These are phyloP conservation scores for Pythium grandisporangium DNA, from an alignment of 352 stramenopile species.

Conservation along the genomic window DNA sequence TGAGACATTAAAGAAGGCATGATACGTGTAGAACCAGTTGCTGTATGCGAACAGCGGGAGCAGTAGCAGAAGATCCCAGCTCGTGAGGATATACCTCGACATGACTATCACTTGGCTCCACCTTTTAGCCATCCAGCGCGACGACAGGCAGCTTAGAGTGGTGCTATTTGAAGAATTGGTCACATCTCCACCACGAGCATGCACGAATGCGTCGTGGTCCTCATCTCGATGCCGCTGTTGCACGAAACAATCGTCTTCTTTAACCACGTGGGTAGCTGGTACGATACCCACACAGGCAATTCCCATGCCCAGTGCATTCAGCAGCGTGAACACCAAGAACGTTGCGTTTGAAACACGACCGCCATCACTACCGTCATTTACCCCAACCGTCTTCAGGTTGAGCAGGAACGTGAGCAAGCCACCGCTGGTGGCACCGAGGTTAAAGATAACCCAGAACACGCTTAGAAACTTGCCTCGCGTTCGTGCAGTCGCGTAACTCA, in stretches of 20 bases:
- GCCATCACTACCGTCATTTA: neutral
- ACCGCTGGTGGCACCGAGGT: conserved; percentile 52
- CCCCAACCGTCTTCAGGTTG: too few relatives aligned
- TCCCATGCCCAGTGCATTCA: conserved; percentile 36
- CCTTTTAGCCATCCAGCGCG: too few relatives aligned
- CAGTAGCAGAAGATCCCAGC: conserved; percentile 13
- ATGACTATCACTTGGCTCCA: neutral
- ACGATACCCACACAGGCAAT: conserved; percentile 30
- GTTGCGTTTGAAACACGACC: conserved; percentile 20
- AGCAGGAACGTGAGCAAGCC: conserved; percentile 50
- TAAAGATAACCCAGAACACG: conserved; percentile 81
- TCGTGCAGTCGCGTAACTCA: conserved; percentile 35
- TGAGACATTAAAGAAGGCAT: conserved; percentile 37
- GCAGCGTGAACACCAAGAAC: conserved; percentile 46
- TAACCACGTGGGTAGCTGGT: conserved; percentile 16
- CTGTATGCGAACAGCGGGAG: conserved; percentile 44
- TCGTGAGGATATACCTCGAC: conserved; percentile 1
- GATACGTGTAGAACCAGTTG: conserved; percentile 68
- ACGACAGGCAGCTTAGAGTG: too few relatives aligned
- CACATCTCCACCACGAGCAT: too few relatives aligned
- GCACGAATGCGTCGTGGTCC: neutral
- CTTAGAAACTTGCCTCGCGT: conserved; percentile 47
- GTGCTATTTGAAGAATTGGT: too few relatives aligned
- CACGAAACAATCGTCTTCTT: conserved; percentile 14
- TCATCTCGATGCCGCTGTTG: neutral